Percentiles rank a stretch among this genome's conserved stretches.
Evolutionary conservation across 768 basidiomycete genomes (phyloP).

Genomic region (Mycena floridula): DNA sequence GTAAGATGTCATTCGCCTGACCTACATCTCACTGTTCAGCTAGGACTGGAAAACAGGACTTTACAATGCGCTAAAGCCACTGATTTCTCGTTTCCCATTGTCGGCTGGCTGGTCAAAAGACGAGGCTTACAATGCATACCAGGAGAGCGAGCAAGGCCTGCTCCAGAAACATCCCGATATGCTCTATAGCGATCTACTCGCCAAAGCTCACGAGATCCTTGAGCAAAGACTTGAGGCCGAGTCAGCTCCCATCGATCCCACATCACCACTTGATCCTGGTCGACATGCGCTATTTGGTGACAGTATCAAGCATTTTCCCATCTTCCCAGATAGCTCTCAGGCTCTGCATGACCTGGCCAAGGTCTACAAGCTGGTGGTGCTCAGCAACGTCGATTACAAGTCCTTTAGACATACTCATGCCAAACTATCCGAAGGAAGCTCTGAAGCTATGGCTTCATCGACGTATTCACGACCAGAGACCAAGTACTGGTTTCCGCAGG

Average conservation of each 20-base stretch:
- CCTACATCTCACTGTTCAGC: not conserved
- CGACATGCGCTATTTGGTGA: slow-evolving; percentile 47
- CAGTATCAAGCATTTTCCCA: slow-evolving; percentile 56
- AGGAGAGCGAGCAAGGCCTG: slow-evolving; percentile 47
- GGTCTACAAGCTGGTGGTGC: slow-evolving; percentile 63
- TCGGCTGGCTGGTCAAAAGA: slow-evolving; percentile 39
- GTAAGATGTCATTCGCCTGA: slow-evolving; percentile 7
- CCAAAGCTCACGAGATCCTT: slow-evolving; percentile 34
- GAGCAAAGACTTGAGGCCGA: slow-evolving; percentile 29
- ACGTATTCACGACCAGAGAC: slow-evolving; percentile 10
- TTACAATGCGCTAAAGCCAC: slow-evolving; percentile 44
- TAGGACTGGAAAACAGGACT: slow-evolving; percentile 76
- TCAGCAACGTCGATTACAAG: slow-evolving; percentile 68
- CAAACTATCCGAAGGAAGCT: slow-evolving; percentile 39
- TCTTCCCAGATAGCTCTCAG: slow-evolving; percentile 59
- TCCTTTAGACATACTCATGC: slow-evolving; percentile 59
- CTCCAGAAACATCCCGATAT: slow-evolving; percentile 51
- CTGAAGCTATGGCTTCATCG: slow-evolving; percentile 9
- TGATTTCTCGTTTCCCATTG: slow-evolving; percentile 36
- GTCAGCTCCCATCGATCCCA: slow-evolving; percentile 10
- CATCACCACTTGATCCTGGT: slow-evolving; percentile 9
- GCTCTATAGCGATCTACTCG: slow-evolving; percentile 58
- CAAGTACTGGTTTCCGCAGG: slow-evolving; percentile 37
- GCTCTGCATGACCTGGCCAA: slow-evolving; percentile 56
- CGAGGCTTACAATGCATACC: slow-evolving; percentile 47